Evolutionary conservation across 352 stramenopile genomes (phyloP).

Genomic region (Phytopythium chamaehyphon): DNA sequence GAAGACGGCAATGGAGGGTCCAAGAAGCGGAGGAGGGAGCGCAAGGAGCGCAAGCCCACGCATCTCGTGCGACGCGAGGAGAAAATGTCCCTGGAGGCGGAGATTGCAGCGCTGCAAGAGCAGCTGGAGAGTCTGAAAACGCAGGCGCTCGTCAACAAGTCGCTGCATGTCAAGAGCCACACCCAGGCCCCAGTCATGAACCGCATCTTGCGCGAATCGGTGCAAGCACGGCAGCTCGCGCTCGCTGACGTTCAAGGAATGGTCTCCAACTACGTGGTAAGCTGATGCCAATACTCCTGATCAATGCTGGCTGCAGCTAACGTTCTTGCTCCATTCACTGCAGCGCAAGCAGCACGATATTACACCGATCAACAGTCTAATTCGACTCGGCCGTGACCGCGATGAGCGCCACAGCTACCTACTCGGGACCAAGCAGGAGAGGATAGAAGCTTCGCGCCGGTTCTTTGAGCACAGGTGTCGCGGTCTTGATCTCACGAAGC

Average conservation of each 20-base stretch:
- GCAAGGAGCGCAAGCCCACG: slow-evolving; percentile 23
- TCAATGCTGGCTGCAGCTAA: not conserved
- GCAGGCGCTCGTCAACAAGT: slow-evolving; percentile 25
- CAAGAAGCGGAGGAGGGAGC: slow-evolving; percentile 3
- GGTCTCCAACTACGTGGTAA: slow-evolving; percentile 21
- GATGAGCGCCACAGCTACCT: slow-evolving; percentile 19
- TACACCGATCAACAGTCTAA: slow-evolving; percentile 31
- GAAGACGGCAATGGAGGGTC: slow-evolving; percentile 10
- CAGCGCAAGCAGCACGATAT: slow-evolving; percentile 25
- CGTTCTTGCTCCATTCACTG: not conserved
- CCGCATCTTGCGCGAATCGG: slow-evolving; percentile 20
- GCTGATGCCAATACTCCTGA: not conserved
- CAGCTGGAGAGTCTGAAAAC: slow-evolving; percentile 30
- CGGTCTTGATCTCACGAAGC: slow-evolving; percentile 21
- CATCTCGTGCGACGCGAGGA: slow-evolving; percentile 23
- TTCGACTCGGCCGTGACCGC: slow-evolving; percentile 21
- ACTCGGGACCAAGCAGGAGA: slow-evolving; percentile 14
- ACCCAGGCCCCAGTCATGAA: slow-evolving; percentile 32
- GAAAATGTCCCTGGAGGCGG: slow-evolving; percentile 20
- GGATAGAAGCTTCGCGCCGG: slow-evolving; percentile 14
- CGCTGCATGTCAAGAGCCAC: slow-evolving; percentile 27
- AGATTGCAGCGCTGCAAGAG: slow-evolving; percentile 17
- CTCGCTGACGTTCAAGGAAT: slow-evolving; percentile 24
- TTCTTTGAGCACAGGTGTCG: slow-evolving; percentile 26
- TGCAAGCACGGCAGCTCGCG: slow-evolving; percentile 23